A percentile compares a stretch with the other conserved stretches of the same genome.
phyloP scores from a whole-genome alignment of 306 rosid genomes.

The Vigna reflexopilosa region DNA sequence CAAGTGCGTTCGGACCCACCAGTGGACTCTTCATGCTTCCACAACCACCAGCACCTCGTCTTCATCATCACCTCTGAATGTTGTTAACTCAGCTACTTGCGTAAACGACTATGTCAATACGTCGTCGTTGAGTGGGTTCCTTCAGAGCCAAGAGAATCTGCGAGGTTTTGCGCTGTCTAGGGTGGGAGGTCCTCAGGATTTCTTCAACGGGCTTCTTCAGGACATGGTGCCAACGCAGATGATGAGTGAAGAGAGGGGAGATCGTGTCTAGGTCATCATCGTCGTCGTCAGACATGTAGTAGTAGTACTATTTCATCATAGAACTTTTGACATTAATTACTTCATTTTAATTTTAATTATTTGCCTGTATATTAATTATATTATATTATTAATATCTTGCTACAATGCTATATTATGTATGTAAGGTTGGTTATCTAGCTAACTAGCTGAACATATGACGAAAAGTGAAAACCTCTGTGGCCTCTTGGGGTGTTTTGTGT shows the following conservation, averaged over 20 bases:
- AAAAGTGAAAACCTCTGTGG: not conserved
- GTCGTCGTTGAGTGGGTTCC: constrained; percentile 41
- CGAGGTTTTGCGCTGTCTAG: constrained; percentile 24
- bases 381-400: not conserved
- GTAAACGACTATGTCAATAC: constrained; percentile 15
- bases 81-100: constrained; percentile 22
- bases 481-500: not conserved
- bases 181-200: constrained; percentile 12
- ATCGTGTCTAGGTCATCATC: constrained; percentile 27
- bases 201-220: constrained; percentile 81
- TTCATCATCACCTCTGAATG: constrained; percentile 32
- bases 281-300: not conserved
- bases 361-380: constrained; percentile 9
- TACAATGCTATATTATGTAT: not conserved
- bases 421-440: not conserved
- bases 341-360: not conserved
- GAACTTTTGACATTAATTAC: not conserved
- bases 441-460: constrained; percentile 15
- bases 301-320: not conserved
- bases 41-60: constrained; percentile 18
- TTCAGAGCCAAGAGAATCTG: constrained; percentile 46
- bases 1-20: constrained; percentile 35
- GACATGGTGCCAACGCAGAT: constrained; percentile 77
- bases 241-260: constrained; percentile 38
- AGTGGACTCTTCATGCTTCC: constrained; percentile 16